phyloP scores from a whole-genome alignment of 1,284 basidiomycete genomes.

The Ustilago esculenta region DNA sequence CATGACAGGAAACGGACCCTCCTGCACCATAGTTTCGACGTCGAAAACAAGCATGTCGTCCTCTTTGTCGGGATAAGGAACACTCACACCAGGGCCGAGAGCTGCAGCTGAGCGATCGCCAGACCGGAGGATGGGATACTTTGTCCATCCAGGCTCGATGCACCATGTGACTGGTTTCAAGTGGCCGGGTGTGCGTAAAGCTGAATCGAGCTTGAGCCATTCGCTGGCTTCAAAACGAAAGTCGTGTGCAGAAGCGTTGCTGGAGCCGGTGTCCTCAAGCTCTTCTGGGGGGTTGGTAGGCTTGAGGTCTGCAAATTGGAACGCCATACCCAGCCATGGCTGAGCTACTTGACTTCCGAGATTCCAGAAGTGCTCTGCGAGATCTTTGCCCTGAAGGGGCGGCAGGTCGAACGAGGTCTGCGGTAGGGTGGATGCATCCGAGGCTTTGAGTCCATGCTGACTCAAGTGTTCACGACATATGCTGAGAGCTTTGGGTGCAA shows the following conservation, averaged over 20 bases:
- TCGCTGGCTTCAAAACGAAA: conserved; percentile 42
- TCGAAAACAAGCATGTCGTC: conserved; percentile 88
- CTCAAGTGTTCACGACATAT: conserved; percentile 83
- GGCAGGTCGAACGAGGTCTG: conserved; percentile 85
- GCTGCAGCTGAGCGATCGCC: conserved; percentile 42
- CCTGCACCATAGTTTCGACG: conserved; percentile 88
- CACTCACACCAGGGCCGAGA: conserved; percentile 56
- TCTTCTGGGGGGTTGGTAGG: conserved; percentile 74
- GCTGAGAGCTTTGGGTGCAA: conserved; percentile 75
- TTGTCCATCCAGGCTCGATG: conserved; percentile 85
- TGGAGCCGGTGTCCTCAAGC: conserved; percentile 3
- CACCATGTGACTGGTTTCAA: conserved; percentile 76
- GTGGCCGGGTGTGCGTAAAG: conserved; percentile 40
- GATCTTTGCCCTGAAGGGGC: conserved; percentile 79
- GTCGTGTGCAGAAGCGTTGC: conserved; percentile 14
- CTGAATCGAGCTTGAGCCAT: conserved; percentile 58
- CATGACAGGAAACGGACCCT: conserved; percentile 85
- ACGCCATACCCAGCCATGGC: conserved; percentile 83
- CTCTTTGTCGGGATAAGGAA: conserved; percentile 68
- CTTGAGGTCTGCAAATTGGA: conserved; percentile 72
- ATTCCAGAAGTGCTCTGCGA: conserved; percentile 88
- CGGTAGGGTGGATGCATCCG: conserved; percentile 81
- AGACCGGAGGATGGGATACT: conserved; percentile 74
- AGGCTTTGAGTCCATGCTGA: conserved; percentile 80
- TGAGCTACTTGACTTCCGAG: conserved; percentile 79